Conservation (phyloP, 2,329 filamentous ascomycete species). For the Domatiomyces globalis region DNA sequence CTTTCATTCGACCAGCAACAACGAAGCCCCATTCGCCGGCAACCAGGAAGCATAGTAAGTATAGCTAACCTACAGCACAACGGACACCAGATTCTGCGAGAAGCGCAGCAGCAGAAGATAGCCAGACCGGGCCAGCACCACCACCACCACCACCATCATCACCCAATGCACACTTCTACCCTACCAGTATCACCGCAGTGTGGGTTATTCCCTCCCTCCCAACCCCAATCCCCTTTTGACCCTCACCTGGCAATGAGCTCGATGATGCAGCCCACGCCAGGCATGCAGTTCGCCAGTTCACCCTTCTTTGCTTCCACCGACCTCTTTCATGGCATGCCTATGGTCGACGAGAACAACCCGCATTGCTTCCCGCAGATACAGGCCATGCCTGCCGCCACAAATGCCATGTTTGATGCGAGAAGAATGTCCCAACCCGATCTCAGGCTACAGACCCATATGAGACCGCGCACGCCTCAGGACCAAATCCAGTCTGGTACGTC, state of each 20-base stretch:
- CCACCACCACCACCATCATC: slow-evolving; percentile 20
- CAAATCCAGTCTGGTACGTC: slow-evolving; percentile 47
- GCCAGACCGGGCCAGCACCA: slow-evolving; percentile 56
- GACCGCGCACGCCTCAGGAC: slow-evolving; percentile 49
- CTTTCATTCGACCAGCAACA: slow-evolving; percentile 46
- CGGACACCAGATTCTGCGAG: slow-evolving; percentile 71
- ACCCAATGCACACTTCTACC: slow-evolving; percentile 8
- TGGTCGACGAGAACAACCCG: slow-evolving; percentile 17
- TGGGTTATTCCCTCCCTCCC: slow-evolving; percentile 12
- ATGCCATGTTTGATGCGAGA: slow-evolving; percentile 15
- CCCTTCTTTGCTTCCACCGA: slow-evolving; percentile 9
- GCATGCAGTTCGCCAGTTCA: slow-evolving; percentile 14
- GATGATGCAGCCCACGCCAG: slow-evolving; percentile 14
- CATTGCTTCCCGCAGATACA: slow-evolving; percentile 17
- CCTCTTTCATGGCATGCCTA: slow-evolving; percentile 5
- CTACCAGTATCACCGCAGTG: slow-evolving; percentile 27
- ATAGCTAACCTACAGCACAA: slow-evolving; percentile 43
- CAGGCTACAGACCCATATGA: slow-evolving; percentile 25
- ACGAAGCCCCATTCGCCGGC: slow-evolving; percentile 22
- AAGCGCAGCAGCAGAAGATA: slow-evolving; percentile 78
- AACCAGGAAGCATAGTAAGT: slow-evolving; percentile 25
- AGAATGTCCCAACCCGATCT: slow-evolving; percentile 28
- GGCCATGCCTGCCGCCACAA: background rate
- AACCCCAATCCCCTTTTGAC: slow-evolving; percentile 14
- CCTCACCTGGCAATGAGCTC: slow-evolving; percentile 18